A percentile compares a stretch with the other conserved stretches of the same genome.
phyloP scores from a whole-genome alignment of 225 moss, liverwort and hornwort genomes.

The Anthoceros angustus region DNA sequence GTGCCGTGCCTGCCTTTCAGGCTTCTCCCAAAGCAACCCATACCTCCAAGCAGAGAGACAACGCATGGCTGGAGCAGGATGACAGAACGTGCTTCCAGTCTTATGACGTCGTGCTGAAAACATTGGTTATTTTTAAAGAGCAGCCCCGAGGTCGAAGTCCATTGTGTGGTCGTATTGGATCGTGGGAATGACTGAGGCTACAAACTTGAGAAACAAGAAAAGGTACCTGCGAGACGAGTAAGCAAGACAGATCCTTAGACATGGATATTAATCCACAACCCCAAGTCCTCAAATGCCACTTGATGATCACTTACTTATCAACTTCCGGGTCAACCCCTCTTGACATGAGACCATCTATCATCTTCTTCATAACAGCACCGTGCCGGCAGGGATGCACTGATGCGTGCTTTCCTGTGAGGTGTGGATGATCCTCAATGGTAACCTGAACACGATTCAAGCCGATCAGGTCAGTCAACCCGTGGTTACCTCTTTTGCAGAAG shows the following conservation, averaged over 20 bases:
- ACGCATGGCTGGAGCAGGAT: no score
- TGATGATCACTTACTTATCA: constrained; percentile 52
- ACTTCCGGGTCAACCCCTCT: constrained; percentile 94
- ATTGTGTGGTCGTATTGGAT: constrained; percentile 98
- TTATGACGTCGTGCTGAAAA: no score
- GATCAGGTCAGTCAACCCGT: neutral
- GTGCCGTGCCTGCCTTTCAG: no score
- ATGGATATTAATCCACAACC: neutral
- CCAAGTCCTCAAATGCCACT: constrained; percentile 3
- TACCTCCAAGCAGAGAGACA: no score
- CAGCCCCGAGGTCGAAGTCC: constrained; percentile 89
- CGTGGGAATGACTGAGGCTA: constrained; percentile 97
- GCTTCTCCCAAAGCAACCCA: no score
- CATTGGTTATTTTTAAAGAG: neutral
- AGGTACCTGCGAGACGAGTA: constrained; percentile 52
- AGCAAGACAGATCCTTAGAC: neutral
- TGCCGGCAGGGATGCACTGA: constrained; percentile 96
- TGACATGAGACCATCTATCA: constrained; percentile 80
- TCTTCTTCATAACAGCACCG: constrained; percentile 99
- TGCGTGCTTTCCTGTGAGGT: constrained; percentile 96
- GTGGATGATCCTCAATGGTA: constrained; percentile 99
- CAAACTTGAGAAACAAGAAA: constrained; percentile 94
- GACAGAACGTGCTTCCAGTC: no score
- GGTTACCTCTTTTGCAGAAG: no score
- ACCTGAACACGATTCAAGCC: constrained; percentile 28